Evolutionary conservation across 768 basidiomycete genomes (phyloP), one percentile per base, ranked within the genome.

Genomic region (Suillus lakei): DNA sequence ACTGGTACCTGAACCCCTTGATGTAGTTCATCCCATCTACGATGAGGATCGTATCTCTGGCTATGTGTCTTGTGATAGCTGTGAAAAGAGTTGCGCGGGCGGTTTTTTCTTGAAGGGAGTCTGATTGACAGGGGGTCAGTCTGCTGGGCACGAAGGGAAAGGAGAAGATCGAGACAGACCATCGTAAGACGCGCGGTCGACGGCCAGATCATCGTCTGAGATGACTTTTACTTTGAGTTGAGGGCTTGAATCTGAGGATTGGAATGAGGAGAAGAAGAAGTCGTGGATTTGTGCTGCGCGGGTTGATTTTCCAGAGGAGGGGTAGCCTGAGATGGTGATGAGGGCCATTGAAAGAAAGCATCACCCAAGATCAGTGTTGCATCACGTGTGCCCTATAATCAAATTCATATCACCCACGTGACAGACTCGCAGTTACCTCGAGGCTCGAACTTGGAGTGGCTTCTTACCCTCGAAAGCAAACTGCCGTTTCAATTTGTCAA

Each of bases 1-100:
- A 89, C 76, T 99, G 98, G 77, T 99, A 99, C 36, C 98, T 89
- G 74, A 95, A 98, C 13, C 97, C 97, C 76, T 99, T 99, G 84
- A 99, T 99, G 78, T 99, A 98, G 74, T 99, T 99, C 69, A 92
- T 85, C 16, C 90, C 88, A 73, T 99, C 98, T 66, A 96, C 85
- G 69, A 99, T 92, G 64, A 98, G 84, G 71, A 98, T 87, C 0
- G 88, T 91, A 71, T 93, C 88, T 41, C 78, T 76, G 28, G 85
- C 83, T 68, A 99, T 83, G 39, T 86, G 83, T 15, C 98, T 84
- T 70, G 91, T 93, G 60, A 96, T 81, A 1, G 93, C 87, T 1
- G 95, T 88, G 76, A 97, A 95, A 26, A 97, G 83, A 13, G 91
- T 83, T 5, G 85, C 93, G 34, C 98, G 85, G 0, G 95, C 95